phyloP scores from a whole-genome alignment of 306 rosid species.

The Vigna angularis region DNA sequence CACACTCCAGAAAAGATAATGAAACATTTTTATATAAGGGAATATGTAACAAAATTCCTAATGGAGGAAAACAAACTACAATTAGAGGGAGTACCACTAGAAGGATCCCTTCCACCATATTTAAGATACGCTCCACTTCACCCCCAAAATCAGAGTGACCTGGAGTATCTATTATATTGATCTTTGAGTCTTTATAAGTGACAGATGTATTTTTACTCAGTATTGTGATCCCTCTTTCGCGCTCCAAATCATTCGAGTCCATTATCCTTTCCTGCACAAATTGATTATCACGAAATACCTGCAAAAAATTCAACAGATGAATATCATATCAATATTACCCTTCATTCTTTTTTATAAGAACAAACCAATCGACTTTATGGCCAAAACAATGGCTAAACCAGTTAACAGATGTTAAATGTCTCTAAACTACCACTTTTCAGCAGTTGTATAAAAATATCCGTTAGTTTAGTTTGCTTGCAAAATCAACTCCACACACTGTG shows the following conservation, averaged over 20 bases:
- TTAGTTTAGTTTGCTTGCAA: background rate
- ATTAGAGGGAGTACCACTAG: constrained; percentile 72
- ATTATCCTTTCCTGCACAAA: constrained; percentile 94
- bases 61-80: constrained; percentile 22
- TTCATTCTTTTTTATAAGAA: constrained; percentile 27
- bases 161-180: constrained; percentile 96
- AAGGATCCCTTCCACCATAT: constrained; percentile 99
- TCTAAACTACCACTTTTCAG: background rate
- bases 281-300: constrained; percentile 98
- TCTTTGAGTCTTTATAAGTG: constrained; percentile 80
- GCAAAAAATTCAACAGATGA: constrained; percentile 45
- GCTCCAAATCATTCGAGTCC: constrained; percentile 99
- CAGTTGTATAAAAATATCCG: background rate
- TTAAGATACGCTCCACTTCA: constrained; percentile 95
- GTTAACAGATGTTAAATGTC: background rate
- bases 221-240: constrained; percentile 97
- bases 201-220: constrained; percentile 96
- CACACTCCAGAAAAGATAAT: background rate
- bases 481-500: background rate
- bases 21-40: background rate
- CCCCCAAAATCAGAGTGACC: constrained; percentile 99
- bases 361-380: background rate
- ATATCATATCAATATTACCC: constrained; percentile 37
- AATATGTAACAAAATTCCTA: constrained; percentile 16
- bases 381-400: background rate